Conservation (phyloP, 2,329 filamentous ascomycete species). For the Thelonectria blattea region DNA sequence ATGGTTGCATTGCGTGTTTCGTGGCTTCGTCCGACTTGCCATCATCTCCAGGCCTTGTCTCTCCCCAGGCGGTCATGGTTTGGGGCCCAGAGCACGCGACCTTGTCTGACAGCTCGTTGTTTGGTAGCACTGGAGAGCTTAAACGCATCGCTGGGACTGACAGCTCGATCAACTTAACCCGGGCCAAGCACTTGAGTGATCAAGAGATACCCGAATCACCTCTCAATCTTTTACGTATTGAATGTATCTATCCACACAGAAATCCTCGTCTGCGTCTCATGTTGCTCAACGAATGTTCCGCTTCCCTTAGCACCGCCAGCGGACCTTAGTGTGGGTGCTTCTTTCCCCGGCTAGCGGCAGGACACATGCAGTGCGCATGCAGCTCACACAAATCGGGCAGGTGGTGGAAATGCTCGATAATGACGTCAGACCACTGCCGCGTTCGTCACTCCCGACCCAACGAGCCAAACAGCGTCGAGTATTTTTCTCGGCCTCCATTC, state of each 20-base stretch:
- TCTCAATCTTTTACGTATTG: neutral
- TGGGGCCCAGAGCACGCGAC: constrained; percentile 14
- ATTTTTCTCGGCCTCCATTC: constrained; percentile 2
- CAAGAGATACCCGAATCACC: neutral
- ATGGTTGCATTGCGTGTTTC: neutral
- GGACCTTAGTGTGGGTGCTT: neutral
- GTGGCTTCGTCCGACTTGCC: neutral
- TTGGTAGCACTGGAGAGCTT: neutral
- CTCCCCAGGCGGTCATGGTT: constrained; percentile 1
- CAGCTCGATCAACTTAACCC: neutral
- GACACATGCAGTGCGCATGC: neutral
- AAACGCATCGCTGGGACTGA: constrained; percentile 6
- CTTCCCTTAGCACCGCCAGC: neutral
- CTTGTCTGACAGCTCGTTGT: neutral
- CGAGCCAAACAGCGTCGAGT: constrained; percentile 3
- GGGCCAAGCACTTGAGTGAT: neutral
- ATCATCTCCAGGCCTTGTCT: neutral
- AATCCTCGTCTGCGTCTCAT: neutral
- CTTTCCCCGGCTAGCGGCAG: constrained; percentile 1
- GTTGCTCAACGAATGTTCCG: neutral
- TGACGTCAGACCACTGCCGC: constrained; percentile 14
- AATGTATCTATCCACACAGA: constrained; percentile 11
- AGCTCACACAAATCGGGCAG: constrained; percentile 13
- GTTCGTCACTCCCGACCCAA: neutral
- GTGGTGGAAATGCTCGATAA: constrained; percentile 8